Conservation (phyloP, 371 early-diverging fungal species). For the Syncephalastrum sp. region DNA sequence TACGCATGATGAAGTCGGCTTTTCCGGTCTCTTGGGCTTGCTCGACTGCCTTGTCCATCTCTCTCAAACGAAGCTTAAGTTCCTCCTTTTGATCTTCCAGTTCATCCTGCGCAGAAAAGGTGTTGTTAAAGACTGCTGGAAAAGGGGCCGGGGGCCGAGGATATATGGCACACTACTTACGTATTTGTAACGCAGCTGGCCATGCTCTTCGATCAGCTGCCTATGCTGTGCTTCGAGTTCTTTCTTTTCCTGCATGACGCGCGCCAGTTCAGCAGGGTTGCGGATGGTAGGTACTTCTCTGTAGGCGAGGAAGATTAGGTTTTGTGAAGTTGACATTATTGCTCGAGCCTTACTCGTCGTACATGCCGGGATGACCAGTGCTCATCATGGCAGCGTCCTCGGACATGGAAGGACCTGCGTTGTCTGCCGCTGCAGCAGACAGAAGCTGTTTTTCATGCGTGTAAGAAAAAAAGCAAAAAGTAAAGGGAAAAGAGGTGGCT, state of each 20-base stretch:
- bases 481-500: not conserved
- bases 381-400: no score
- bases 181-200: conserved; percentile 55
- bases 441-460: no score
- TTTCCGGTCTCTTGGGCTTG: conserved; percentile 77
- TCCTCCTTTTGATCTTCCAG: conserved; percentile 64
- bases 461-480: not conserved
- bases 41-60: conserved; percentile 68
- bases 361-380: conserved; percentile 2
- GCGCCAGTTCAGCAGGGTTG: conserved; percentile 12
- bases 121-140: not conserved
- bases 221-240: conserved; percentile 59
- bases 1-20: conserved; percentile 79
- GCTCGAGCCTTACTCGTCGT: conserved; percentile 10
- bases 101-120: conserved; percentile 56
- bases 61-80: conserved; percentile 60
- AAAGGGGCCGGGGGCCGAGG: not conserved
- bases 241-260: conserved; percentile 50
- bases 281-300: conserved; percentile 21
- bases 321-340: conserved; percentile 9
- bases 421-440: no score
- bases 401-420: no score
- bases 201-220: conserved; percentile 56
- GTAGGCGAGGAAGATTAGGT: no score
- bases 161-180: conserved; percentile 37